These are phyloP conservation scores for Corniculantispora saksenae DNA, from an alignment of 2,329 filamentous ascomycete genomes.

Conservation along the genomic window DNA sequence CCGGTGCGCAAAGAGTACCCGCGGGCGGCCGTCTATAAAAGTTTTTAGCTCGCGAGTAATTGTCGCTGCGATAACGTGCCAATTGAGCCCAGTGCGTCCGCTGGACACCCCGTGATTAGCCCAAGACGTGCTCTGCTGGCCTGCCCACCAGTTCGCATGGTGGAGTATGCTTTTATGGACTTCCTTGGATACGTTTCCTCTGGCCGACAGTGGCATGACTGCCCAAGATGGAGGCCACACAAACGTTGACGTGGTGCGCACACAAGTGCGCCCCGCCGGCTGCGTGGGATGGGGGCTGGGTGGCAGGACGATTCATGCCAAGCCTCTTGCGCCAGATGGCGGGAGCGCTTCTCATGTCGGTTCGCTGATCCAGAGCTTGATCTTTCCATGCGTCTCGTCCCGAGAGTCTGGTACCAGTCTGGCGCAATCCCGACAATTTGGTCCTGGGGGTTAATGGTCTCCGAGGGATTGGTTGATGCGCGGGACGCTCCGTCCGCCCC, in stretches of 20 bases:
- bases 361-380: slow-evolving; percentile 7
- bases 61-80: not conserved
- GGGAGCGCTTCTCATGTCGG: slow-evolving; percentile 12
- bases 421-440: slow-evolving; percentile 18
- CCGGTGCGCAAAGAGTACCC: not conserved
- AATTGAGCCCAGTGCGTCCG: slow-evolving; percentile 11
- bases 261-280: slow-evolving; percentile 16
- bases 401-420: slow-evolving; percentile 14
- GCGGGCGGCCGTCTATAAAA: not conserved
- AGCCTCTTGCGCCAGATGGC: slow-evolving; percentile 1
- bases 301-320: slow-evolving; percentile 4
- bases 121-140: slow-evolving; percentile 8
- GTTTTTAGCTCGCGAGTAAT: not conserved
- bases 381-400: slow-evolving; percentile 3
- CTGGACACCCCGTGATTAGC: not conserved
- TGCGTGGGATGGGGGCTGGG: slow-evolving; percentile 1
- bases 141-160: slow-evolving; percentile 7
- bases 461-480: slow-evolving; percentile 18
- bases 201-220: slow-evolving; percentile 10
- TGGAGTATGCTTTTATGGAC: slow-evolving; percentile 1
- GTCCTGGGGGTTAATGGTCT: slow-evolving; percentile 8
- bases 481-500: slow-evolving; percentile 21
- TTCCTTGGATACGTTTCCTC: not conserved
- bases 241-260: slow-evolving; percentile 13
- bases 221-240: slow-evolving; percentile 17